Evolutionary conservation across 441 rosid species (phyloP).

Genomic region (Populus hybrid): DNA sequence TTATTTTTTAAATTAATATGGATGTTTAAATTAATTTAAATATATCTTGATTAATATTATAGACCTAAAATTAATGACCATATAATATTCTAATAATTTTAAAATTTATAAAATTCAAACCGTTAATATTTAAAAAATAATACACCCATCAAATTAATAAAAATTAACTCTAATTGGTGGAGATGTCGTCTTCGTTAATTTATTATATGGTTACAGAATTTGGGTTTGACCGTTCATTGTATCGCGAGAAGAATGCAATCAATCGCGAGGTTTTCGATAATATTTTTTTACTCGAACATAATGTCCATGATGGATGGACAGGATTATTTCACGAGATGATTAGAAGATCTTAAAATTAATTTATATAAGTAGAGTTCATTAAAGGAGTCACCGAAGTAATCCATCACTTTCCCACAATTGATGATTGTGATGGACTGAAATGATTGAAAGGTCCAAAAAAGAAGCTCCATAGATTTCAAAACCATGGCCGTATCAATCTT

Average conservation of each 20-base stretch:
- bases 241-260: background rate
- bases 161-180: too few relatives aligned
- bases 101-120: too few relatives aligned
- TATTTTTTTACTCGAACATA: too few relatives aligned
- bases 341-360: background rate
- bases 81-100: too few relatives aligned
- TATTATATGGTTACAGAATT: background rate
- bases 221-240: background rate
- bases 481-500: background rate
- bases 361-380: background rate
- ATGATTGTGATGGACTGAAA: background rate
- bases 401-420: background rate
- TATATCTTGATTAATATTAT: too few relatives aligned
- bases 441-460: background rate
- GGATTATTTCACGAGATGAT: background rate
- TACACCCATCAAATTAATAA: too few relatives aligned
- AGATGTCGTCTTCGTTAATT: too few relatives aligned
- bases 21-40: fast-evolving
- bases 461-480: background rate
- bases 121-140: too few relatives aligned
- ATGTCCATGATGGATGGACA: background rate
- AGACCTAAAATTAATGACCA: fast-evolving
- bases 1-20: too few relatives aligned
- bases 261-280: too few relatives aligned
- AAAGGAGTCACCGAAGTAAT: background rate